phyloP scores from a whole-genome alignment of 179 eudicot genomes.

The Sideroxylon spinosum region DNA sequence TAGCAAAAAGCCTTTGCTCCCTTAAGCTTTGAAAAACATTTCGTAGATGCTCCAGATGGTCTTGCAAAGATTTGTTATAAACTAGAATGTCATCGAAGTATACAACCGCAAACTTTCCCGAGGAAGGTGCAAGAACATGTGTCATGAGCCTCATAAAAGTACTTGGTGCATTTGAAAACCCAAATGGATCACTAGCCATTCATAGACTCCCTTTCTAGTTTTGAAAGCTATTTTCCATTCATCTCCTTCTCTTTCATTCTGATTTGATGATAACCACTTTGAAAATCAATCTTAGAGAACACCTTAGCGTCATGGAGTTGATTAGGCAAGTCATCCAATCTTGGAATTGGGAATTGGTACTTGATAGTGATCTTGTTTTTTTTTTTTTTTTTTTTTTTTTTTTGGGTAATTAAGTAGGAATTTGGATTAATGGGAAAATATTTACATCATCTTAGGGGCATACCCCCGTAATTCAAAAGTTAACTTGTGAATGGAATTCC shows the following conservation, averaged over 20 bases:
- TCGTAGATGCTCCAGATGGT: not conserved
- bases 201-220: not conserved
- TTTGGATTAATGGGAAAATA: too few relatives aligned
- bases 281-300: slow-evolving; percentile 8
- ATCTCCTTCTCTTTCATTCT: not conserved
- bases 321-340: not conserved
- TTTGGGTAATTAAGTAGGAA: too few relatives aligned
- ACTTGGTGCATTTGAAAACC: slow-evolving; percentile 2
- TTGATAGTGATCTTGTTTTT: slow-evolving; percentile 14
- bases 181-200: slow-evolving; percentile 5
- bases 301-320: not conserved
- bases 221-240: not conserved
- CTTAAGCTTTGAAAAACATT: not conserved
- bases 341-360: not conserved
- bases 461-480: too few relatives aligned
- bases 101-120: not conserved
- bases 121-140: not conserved
- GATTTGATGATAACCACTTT: not conserved
- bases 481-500: too few relatives aligned
- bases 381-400: too few relatives aligned
- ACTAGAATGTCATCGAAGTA: slow-evolving; percentile 10
- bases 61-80: not conserved
- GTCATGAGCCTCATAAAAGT: slow-evolving; percentile 10
- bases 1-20: not conserved
- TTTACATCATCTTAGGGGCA: too few relatives aligned